Evolutionary conservation across 257 asterid genomes (phyloP).

Genomic region (Scutellaria minor): DNA sequence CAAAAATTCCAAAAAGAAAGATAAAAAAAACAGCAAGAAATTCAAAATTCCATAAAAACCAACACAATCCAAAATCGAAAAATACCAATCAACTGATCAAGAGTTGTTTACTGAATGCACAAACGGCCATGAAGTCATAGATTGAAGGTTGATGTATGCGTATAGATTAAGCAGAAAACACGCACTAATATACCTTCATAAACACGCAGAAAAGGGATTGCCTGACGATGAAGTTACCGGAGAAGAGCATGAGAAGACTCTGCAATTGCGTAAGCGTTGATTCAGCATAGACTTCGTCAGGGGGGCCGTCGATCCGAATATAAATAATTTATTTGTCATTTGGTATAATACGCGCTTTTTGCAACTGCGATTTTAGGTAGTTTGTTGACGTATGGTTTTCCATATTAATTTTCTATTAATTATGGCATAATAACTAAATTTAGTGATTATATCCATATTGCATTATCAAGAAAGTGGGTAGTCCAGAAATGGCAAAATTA

Average conservation of each 20-base stretch:
- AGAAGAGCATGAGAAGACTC: conserved; percentile 31
- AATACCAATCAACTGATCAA: not conserved
- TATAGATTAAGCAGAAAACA: conserved; percentile 14
- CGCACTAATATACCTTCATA: conserved; percentile 12
- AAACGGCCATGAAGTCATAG: conserved; percentile 6
- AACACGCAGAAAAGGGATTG: conserved; percentile 27
- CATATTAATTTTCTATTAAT: too few relatives aligned
- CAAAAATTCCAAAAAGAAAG: not conserved
- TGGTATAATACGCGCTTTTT: not conserved
- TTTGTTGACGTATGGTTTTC: too few relatives aligned
- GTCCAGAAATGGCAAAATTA: too few relatives aligned
- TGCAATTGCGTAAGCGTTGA: conserved; percentile 31
- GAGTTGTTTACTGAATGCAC: not conserved
- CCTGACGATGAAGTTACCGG: conserved; percentile 32
- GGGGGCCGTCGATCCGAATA: conserved; percentile 28
- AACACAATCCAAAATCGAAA: conserved; percentile 21
- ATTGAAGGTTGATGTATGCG: conserved; percentile 1
- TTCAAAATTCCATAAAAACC: conserved; percentile 29
- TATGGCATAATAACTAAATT: too few relatives aligned
- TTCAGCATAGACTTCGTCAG: conserved; percentile 12
- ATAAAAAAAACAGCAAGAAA: not conserved
- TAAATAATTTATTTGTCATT: not conserved
- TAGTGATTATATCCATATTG: too few relatives aligned
- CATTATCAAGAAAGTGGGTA: too few relatives aligned
- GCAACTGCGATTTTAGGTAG: not conserved